Evolutionary conservation across 2,329 filamentous ascomycete species (phyloP), one percentile per base, ranked within the genome.

Genomic region (Rhynchosporium graminicola): DNA sequence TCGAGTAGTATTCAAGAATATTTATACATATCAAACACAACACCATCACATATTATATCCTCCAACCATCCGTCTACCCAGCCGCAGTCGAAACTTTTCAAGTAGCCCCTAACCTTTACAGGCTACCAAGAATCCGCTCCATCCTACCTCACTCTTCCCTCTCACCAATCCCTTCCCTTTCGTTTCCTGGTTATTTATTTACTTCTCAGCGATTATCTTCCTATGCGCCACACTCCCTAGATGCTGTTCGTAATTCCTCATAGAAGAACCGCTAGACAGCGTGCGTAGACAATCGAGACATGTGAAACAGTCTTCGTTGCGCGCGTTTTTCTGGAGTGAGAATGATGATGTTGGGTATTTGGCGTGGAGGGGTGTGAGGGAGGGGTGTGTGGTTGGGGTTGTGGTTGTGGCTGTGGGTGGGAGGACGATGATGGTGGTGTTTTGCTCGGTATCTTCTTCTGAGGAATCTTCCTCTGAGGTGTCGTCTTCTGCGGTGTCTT

Each of bases 161-260:
- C 12, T 7, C 7, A 2, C 7, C 7, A 43, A 3, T 3, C 12
- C 42, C 2, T 43, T 7, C 15, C 42, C 9, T n/a, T 12, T 5
- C 29, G 28, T 29, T 33, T 36, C 48, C 20, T 20, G 20, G 20
- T 20, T 20, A 20, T 20, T 20, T 20, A 20, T 20, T 20, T 20
- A 20, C 20, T 20, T 20, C 20, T 20, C 20, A 20, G 20, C 48
- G 48, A 51, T 3, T 6, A n/a, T 51, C 3, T 7, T 3, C 3
- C 3, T 4, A 36, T 51, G 48, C 48, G 12, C 29, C 4, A 4
- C 13, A n/a, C 29, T 51, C 29, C 12, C 29, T 8, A 51, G 48
- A 51, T 51, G 48, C 29, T 36, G 29, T 31, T 51, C 48, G 13
- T 33, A 51, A 51, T 51, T 51, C 4, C 29, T 51, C 13, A 51